Base-by-base conservation (phyloP, 116 monocot genomes). In the Cymodocea nodosa region DNA sequence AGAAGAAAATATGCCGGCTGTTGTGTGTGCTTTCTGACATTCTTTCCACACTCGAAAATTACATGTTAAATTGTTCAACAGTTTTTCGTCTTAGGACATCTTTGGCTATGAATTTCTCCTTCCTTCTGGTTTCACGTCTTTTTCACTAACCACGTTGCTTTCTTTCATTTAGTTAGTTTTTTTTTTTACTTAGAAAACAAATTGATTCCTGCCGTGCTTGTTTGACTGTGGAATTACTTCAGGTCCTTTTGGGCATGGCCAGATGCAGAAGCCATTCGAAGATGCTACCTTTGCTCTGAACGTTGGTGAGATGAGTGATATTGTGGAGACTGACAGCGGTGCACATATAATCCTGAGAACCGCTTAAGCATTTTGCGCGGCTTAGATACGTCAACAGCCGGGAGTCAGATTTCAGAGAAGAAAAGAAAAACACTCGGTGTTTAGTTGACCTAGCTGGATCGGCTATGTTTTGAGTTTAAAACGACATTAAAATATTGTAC, bases 191-290 rank as follows among this genome's bases (percentile, higher is more conserved):
- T 62, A 4, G 35, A 5, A n/a, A 61, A 61, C 12, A 53, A 53
- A 17, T 53, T 53, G 16, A 53, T 16, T 10, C 24, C 4, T 22
- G 44, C 7, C n/a, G n/a, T n/a, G n/a, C n/a, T n/a, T n/a, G n/a
- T n/a, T n/a, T 30, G 15, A 23, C 15, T 51, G 1, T 23, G 20
- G 49, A 17, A 56, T 20, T 52, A 9, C 44, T 72, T 54, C 73
- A 84, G 84, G 84, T 51, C 70, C 63, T 30, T 87, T 87, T 62
- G 79, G 81, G 18, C 65, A 72, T 62, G 79, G 87, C n/a, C 81
- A 84, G 81, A 87, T 87, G 87, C 87, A 87, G 81, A 87, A 77
- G 70, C 84, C 87, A 65, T 71, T 87, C 61, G 87, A 87, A 64
- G 81, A 87, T 67, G 87, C 79, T 14, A 56, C 87, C 5, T 87